phyloP scores from a whole-genome alignment of 768 basidiomycete species.

The Psilocybe tampanensis region DNA sequence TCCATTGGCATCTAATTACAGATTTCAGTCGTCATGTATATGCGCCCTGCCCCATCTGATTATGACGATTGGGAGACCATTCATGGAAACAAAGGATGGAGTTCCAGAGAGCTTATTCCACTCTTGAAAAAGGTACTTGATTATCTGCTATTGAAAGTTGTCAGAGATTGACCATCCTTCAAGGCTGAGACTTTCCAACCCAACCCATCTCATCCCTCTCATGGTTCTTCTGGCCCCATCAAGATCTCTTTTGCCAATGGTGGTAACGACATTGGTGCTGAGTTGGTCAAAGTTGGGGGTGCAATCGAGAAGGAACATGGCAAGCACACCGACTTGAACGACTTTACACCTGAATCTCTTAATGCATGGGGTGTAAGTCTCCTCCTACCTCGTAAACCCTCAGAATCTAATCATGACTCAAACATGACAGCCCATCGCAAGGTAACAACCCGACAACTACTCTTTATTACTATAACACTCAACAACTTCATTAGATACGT shows the following conservation, averaged over 20 bases:
- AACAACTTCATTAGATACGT: slow-evolving; percentile 43
- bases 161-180: neutral
- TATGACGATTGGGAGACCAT: slow-evolving; percentile 63
- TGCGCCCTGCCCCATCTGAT: slow-evolving; percentile 61
- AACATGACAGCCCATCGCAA: slow-evolving; percentile 10
- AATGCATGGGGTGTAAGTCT: slow-evolving; percentile 29
- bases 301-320: slow-evolving; percentile 51
- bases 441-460: slow-evolving; percentile 7
- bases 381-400: neutral
- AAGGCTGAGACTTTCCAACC: slow-evolving; percentile 46
- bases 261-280: slow-evolving; percentile 40
- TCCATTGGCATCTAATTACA: neutral
- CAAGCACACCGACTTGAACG: slow-evolving; percentile 48
- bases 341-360: slow-evolving; percentile 33
- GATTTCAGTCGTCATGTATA: slow-evolving; percentile 51
- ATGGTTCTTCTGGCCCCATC: slow-evolving; percentile 53
- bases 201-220: slow-evolving; percentile 30
- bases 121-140: slow-evolving; percentile 53
- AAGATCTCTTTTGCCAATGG: slow-evolving; percentile 46
- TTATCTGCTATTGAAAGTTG: neutral
- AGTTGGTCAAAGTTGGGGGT: slow-evolving; percentile 49
- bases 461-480: neutral
- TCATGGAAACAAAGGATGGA: slow-evolving; percentile 62
- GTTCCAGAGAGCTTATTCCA: slow-evolving; percentile 57
- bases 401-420: neutral